Percentiles rank a stretch among this genome's conserved stretches.
Conservation (phyloP, 2,329 filamentous ascomycete species). For the Talaromyces sp. region DNA sequence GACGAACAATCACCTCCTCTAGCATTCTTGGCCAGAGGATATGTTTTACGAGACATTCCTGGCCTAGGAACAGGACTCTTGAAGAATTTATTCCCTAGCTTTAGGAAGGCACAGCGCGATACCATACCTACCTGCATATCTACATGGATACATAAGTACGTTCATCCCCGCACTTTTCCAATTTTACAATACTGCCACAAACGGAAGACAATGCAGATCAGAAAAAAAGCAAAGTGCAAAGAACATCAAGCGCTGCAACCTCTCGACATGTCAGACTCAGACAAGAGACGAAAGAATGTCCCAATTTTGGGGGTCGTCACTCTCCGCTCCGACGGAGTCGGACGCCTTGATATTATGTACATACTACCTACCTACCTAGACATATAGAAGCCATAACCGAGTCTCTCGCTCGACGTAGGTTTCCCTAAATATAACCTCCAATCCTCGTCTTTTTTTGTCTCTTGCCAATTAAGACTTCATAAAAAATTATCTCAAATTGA, state of each 20-base stretch:
- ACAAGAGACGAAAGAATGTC: not conserved
- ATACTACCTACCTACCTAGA: not conserved
- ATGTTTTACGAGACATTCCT: not conserved
- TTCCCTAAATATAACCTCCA: not conserved
- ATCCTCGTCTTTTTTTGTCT: too few relatives aligned
- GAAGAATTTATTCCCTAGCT: not conserved
- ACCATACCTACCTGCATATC: not conserved
- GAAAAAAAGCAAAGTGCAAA: not conserved
- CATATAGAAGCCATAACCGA: not conserved
- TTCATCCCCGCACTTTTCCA: not conserved
- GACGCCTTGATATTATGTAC: not conserved
- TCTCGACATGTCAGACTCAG: not conserved
- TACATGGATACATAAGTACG: not conserved
- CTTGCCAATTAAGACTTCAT: too few relatives aligned
- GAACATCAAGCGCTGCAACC: not conserved
- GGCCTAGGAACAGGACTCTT: not conserved
- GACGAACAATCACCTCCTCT: not conserved
- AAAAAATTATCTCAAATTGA: too few relatives aligned
- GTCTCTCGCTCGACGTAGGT: not conserved
- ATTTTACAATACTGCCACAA: not conserved
- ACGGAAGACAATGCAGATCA: not conserved
- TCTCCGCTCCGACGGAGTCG: slow-evolving; percentile 4
- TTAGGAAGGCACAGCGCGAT: not conserved
- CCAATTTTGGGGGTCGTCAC: not conserved
- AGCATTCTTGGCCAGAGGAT: too few relatives aligned